Percentiles rank a stretch among this genome's conserved stretches.
These are phyloP conservation scores for Trypanosoma lewisi DNA, from an alignment of 208 protist species.

Conservation along the genomic window DNA sequence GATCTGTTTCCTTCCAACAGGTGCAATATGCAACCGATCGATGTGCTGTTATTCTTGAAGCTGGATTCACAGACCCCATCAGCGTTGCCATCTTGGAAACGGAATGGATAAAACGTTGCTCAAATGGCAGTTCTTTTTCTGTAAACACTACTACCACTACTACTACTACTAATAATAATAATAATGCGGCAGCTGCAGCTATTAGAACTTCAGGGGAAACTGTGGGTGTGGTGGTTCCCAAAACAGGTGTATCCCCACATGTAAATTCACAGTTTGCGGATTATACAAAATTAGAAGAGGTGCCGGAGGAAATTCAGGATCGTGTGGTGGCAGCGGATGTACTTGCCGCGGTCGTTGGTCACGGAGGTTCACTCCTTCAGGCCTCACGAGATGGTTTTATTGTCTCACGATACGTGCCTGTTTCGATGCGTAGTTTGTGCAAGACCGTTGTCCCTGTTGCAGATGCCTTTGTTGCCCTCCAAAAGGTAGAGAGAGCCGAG, in stretches of 20 bases:
- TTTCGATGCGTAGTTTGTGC: conserved; percentile 66
- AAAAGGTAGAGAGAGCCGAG: conserved; percentile 63
- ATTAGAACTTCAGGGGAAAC: not conserved
- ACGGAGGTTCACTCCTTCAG: conserved; percentile 51
- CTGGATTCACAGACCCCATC: conserved; percentile 74
- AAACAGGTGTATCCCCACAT: not conserved
- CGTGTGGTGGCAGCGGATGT: conserved; percentile 59
- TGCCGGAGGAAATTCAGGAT: conserved; percentile 86
- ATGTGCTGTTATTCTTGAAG: conserved; percentile 58
- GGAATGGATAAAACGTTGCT: conserved; percentile 60
- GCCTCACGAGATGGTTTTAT: conserved; percentile 47
- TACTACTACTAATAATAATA: too few relatives aligned
- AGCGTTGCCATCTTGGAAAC: conserved; percentile 81
- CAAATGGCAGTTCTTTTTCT: not conserved
- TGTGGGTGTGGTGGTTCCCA: not conserved
- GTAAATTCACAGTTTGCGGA: conserved; percentile 17
- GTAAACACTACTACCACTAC: too few relatives aligned
- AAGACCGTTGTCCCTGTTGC: conserved; percentile 72
- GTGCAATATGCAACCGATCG: conserved; percentile 69
- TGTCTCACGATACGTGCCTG: conserved; percentile 51
- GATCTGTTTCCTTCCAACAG: conserved; percentile 70
- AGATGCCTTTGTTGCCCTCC: conserved; percentile 72
- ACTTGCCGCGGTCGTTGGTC: conserved; percentile 60
- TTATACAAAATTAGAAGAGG: conserved; percentile 37
- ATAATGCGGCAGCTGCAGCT: too few relatives aligned